These are phyloP conservation scores for Huntiella savannae DNA, from an alignment of 2,329 filamentous ascomycete genomes.

Conservation along the genomic window DNA sequence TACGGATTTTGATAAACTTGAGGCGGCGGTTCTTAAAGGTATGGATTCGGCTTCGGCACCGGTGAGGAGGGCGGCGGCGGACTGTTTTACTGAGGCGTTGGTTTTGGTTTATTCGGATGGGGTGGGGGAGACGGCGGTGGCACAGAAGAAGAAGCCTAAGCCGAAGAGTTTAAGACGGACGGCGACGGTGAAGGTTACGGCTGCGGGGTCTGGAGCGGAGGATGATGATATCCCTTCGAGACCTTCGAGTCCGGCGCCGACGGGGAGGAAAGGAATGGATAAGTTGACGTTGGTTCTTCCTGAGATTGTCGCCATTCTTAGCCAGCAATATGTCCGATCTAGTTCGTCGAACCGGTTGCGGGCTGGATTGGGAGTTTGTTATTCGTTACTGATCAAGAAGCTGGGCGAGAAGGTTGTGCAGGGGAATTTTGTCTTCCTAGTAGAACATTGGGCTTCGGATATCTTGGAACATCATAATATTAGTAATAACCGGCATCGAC, in stretches of 20 bases:
- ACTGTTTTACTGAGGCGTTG: slow-evolving; percentile 65
- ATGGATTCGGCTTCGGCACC: slow-evolving; percentile 59
- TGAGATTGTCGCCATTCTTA: slow-evolving; percentile 64
- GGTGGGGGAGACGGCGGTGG: slow-evolving; percentile 33
- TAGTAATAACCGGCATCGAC: slow-evolving; percentile 67
- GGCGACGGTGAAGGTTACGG: slow-evolving; percentile 24
- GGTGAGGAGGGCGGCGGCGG: slow-evolving; percentile 71
- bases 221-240: slow-evolving; percentile 52
- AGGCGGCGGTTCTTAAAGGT: slow-evolving; percentile 64
- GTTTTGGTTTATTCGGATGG: slow-evolving; percentile 48
- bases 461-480: slow-evolving; percentile 60
- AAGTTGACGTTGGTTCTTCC: slow-evolving; percentile 54
- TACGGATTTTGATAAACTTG: slow-evolving; percentile 77
- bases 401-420: slow-evolving; percentile 73
- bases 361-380: slow-evolving; percentile 72
- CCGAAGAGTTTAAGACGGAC: slow-evolving; percentile 35
- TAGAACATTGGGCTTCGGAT: slow-evolving; percentile 63
- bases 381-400: slow-evolving; percentile 58
- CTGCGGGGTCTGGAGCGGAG: slow-evolving; percentile 33
- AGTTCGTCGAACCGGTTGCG: slow-evolving; percentile 65
- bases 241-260: slow-evolving; percentile 53
- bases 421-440: slow-evolving; percentile 60
- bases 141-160: slow-evolving; percentile 42
- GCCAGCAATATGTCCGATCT: slow-evolving; percentile 58
- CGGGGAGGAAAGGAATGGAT: slow-evolving; percentile 29